Evolutionary conservation across 2,329 filamentous ascomycete genomes (phyloP), one percentile per base, ranked within the genome.

Genomic region (Ophiostoma quercus): DNA sequence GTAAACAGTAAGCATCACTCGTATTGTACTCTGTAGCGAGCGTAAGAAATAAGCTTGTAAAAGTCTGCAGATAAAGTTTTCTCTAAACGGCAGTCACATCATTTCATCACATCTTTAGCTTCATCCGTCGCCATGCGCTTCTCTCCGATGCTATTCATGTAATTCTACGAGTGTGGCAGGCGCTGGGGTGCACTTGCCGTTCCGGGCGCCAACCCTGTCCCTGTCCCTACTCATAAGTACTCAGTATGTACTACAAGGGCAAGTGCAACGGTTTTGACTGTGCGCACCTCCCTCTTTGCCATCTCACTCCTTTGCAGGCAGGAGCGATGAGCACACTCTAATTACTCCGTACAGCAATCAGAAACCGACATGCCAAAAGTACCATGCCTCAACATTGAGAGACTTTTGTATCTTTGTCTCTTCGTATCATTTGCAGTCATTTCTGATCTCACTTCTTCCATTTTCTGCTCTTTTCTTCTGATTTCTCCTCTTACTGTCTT

Each of bases 31-130:
- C 25, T 29, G 39, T 41, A 41, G 39, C 39, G 12, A 41, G 39
- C 9, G 39, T 41, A 47, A n/a, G 16, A 47, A 47, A n/a, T 47
- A 47, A 47, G 43, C 43, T 47, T 47, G 43, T 47, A 47, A 47
- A n/a, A 47, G 19, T 47, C 16, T 47, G 51, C 12, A 57, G 16
- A 57, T 29, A 62, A 32, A 34, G n/a, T 62, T 62, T 60, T 62
- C 25, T 62, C 22, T 16, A 62, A 62, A 32, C 11, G 51, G 51
- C 22, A 57, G 57, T 32, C 57, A 62, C 57, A 34, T 62, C 57
- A 29, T 62, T 62, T 62, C 25, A 62, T 62, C 57, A 29, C 57
- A 32, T 62, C 57, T 29, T 8, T 62, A 62, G 57, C 57, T 62
- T 62, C 57, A 62, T 32, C 25, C 57, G 25, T 16, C 57, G 57